Evolutionary conservation across 192 early-diverging fungal species (phyloP).

Genomic region (Anaeromyces robustus): DNA sequence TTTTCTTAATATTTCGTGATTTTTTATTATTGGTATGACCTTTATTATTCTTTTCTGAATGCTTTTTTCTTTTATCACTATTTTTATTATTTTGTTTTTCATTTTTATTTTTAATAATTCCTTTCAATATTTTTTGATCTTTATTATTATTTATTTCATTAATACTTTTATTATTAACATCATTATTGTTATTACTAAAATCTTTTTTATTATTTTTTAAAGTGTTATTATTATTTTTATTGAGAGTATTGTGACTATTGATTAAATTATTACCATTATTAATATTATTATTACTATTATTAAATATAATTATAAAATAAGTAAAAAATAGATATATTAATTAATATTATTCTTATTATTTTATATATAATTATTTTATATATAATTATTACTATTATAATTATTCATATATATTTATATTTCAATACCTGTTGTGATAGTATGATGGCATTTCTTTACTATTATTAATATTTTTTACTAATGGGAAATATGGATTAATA

Average conservation of each 20-base stretch:
- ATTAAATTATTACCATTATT: neutral
- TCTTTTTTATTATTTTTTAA: no score
- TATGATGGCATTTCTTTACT: neutral
- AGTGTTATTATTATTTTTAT: no score
- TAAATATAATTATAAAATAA: no score
- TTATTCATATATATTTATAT: neutral
- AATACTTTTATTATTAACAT: no score
- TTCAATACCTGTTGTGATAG: neutral
- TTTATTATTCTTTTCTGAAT: neutral
- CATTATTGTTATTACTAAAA: no score
- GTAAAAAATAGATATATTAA: no score
- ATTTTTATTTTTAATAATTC: neutral
- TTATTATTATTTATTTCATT: neutral
- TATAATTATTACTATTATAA: no score
- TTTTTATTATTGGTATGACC: neutral
- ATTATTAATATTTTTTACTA: neutral
- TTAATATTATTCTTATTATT: no score
- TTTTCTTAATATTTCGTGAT: neutral
- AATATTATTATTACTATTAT: neutral
- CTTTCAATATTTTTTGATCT: neutral
- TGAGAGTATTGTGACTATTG: no score
- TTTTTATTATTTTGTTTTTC: neutral
- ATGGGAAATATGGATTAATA: neutral
- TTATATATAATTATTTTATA: no score
- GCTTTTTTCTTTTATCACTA: neutral